Base-by-base conservation (phyloP, 305 asterid species). In the Coffea humblotiana region DNA sequence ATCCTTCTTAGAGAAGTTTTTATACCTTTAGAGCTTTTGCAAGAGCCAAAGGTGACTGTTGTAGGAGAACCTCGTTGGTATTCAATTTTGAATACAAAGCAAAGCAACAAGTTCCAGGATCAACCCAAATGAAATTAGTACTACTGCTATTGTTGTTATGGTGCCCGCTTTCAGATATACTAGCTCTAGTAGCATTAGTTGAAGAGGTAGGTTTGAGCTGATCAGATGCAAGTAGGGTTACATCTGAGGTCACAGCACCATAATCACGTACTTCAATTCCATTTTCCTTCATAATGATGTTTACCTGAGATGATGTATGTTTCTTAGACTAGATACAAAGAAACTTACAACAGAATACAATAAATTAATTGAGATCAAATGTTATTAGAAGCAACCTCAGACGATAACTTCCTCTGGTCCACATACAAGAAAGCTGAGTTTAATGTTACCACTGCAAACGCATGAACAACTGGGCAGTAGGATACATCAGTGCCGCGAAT, bases 1-100 rank as follows among this genome's bases (percentile, higher is more conserved):
- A 25, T 80, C 45, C 72, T 52, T 52, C 61, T 40, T 7, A 51
- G 64, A 78, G 76, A 35, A 67, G 56, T 70, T 63, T 6, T 77
- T 45, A 79, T 87, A 96, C 99, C 97, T 96, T 96, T 52, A 96
- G 80, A 84, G 98, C 97, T 86, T 96, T 96, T 10, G 97, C 90
- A 82, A 96, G 97, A 76, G 96, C 97, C 85, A 96, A 82, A 80
- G 99, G 98, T 67, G 99, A 91, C 72, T 91, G 84, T 86, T 85
- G 94, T 84, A 84, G 86, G 82, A 92, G 72, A 84, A 94, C 91
- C 80, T 90, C 88, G 60, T 91, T 96, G 60, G 67, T 78, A 76
- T 86, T 94, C 85, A 95, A 89, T 84, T 92, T 94, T 74, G 97
- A 86, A 83, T 90, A 95, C 90, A 95, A 83, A 58, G 95, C 94